Conservation (phyloP, 169 alveolate genomes). For the Cardiosporidium cionae region DNA sequence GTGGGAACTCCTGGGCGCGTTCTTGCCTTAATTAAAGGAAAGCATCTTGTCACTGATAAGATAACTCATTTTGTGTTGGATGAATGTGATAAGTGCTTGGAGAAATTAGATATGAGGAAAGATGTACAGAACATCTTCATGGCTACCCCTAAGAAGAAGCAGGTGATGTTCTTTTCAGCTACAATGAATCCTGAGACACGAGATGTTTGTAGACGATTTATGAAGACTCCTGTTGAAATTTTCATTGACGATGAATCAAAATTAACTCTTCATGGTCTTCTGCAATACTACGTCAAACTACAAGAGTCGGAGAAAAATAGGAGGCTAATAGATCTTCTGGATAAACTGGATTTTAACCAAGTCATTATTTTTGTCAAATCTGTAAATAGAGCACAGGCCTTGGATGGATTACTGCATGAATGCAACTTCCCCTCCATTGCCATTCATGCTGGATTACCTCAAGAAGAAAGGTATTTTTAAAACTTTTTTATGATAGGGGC, state of each 20-base stretch:
- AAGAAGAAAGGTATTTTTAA: constrained; percentile 79
- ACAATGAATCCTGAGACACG: constrained; percentile 92
- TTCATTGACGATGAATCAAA: constrained; percentile 97
- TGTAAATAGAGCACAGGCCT: constrained; percentile 86
- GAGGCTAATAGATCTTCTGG: constrained; percentile 91
- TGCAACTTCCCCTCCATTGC: constrained; percentile 99
- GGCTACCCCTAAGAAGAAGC: constrained; percentile 94
- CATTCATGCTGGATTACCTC: constrained; percentile 89
- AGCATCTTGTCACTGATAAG: constrained; percentile 81
- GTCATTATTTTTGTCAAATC: constrained; percentile 94
- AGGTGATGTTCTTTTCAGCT: constrained; percentile 98
- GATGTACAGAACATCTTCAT: constrained; percentile 97
- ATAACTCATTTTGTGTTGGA: constrained; percentile 95
- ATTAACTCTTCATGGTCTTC: constrained; percentile 95
- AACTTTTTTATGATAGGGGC: neutral
- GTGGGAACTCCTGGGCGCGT: constrained; percentile 99
- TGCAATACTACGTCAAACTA: constrained; percentile 95
- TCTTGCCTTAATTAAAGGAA: constrained; percentile 82
- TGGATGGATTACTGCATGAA: constrained; percentile 87
- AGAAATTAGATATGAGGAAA: constrained; percentile 92
- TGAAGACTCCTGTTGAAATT: constrained; percentile 95
- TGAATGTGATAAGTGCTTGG: constrained; percentile 99
- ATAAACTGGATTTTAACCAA: constrained; percentile 94
- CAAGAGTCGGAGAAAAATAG: constrained; percentile 93
- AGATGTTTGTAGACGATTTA: constrained; percentile 91